Conservation (phyloP, 805 yeast genomes). For the Kodamaea fukazawae region DNA sequence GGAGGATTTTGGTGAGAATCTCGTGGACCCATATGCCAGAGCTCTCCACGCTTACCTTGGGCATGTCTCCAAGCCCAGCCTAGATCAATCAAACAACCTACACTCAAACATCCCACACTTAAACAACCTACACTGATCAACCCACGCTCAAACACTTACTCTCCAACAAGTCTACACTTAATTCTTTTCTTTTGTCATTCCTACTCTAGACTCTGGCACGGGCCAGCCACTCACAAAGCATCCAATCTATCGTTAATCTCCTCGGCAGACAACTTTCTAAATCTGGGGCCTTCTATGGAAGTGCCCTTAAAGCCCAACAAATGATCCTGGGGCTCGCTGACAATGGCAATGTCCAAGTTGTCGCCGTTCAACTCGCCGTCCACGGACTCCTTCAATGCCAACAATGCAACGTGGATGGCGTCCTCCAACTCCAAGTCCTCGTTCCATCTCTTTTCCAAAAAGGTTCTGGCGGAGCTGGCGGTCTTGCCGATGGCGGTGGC, state of each 20-base stretch:
- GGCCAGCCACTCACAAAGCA: constrained; percentile 54
- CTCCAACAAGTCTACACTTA: constrained; percentile 1
- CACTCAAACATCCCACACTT: too few species aligned
- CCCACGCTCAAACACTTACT: too few species aligned
- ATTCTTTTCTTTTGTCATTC: not conserved
- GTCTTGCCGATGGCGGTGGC: constrained; percentile 99
- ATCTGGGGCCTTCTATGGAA: constrained; percentile 81
- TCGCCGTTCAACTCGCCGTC: constrained; percentile 98
- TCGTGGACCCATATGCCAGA: too few species aligned
- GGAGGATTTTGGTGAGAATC: too few species aligned
- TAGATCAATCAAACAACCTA: too few species aligned
- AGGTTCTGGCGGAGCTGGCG: constrained; percentile 93
- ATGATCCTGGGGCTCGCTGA: constrained; percentile 79
- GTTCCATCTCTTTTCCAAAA: constrained; percentile 96
- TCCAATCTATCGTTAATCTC: constrained; percentile 96
- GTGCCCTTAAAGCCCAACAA: constrained; percentile 86
- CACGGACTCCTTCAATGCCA: constrained; percentile 92
- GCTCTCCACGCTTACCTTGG: too few species aligned
- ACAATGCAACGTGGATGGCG: constrained; percentile 92
- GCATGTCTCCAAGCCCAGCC: too few species aligned
- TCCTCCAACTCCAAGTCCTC: constrained; percentile 96
- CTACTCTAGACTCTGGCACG: not conserved
- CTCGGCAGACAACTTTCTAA: constrained; percentile 77
- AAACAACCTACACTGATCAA: too few species aligned
- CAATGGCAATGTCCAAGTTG: constrained; percentile 86